Conservation (phyloP, 805 yeast genomes). For the Torulaspora delbrueckii region DNA sequence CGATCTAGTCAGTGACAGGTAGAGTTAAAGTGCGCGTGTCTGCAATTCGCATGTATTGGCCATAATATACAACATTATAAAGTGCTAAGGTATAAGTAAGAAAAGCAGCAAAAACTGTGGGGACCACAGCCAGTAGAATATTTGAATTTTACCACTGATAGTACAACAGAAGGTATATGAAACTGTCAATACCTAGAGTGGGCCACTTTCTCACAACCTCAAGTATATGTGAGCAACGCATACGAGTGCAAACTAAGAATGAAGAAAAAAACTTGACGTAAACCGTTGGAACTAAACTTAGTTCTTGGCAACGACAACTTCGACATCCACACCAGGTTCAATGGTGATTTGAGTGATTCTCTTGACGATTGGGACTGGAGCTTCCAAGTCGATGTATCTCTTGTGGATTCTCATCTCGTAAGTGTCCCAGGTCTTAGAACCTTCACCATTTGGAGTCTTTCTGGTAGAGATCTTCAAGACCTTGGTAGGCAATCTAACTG, state of each 20-base stretch:
- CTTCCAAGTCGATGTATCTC: conserved; percentile 97
- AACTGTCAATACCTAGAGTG: conserved; percentile 40
- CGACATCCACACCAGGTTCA: conserved; percentile 99
- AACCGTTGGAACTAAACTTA: conserved; percentile 4
- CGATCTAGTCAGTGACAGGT: not conserved
- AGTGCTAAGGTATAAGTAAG: not conserved
- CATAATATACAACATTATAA: not conserved
- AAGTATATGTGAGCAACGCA: conserved; percentile 3
- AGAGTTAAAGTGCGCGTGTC: not conserved
- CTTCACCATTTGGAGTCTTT: conserved; percentile 99
- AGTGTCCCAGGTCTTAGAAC: conserved; percentile 99
- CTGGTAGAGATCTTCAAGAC: conserved; percentile 97
- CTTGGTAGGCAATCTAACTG: conserved; percentile 99
- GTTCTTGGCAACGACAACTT: conserved; percentile 69
- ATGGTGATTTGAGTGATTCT: conserved; percentile 96
- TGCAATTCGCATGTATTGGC: not conserved
- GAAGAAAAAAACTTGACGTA: not conserved
- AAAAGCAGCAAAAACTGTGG: not conserved
- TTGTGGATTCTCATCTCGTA: conserved; percentile 99
- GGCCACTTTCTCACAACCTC: conserved; percentile 20
- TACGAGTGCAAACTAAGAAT: not conserved
- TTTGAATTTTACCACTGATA: conserved; percentile 36
- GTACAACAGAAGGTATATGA: conserved; percentile 38
- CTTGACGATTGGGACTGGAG: conserved; percentile 90
- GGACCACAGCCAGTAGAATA: not conserved